Evolutionary conservation across 495 filamentous ascomycete genomes (phyloP).

Genomic region (Hypoxylon crocopeplum): DNA sequence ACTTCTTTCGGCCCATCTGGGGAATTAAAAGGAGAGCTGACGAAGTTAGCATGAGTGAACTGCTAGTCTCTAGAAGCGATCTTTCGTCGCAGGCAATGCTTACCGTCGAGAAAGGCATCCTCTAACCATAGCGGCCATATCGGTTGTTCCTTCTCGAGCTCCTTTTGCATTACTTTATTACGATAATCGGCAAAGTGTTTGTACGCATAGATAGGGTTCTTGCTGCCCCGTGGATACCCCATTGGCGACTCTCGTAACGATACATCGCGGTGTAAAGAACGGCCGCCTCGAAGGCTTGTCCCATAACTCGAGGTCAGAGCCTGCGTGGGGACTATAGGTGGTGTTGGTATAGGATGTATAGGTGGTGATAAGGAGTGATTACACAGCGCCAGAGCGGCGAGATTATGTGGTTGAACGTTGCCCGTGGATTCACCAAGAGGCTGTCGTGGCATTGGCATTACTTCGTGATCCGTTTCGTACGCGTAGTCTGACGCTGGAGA

Average conservation of each 20-base stretch:
- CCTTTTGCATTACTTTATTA: slow-evolving; percentile 66
- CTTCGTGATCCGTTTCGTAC: slow-evolving; percentile 41
- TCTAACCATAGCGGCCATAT: slow-evolving; percentile 88
- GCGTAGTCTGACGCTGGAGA: slow-evolving; percentile 41
- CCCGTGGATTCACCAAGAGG: slow-evolving; percentile 58
- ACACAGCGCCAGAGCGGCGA: slow-evolving; percentile 45
- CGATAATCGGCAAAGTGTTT: slow-evolving; percentile 72
- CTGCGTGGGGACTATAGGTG: slow-evolving; percentile 53
- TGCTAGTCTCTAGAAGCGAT: too few relatives aligned
- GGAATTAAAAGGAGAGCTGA: slow-evolving; percentile 81
- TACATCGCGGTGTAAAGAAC: slow-evolving; percentile 43
- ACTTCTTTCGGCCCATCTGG: slow-evolving; percentile 82
- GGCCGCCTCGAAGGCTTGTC: slow-evolving; percentile 43
- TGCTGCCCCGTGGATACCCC: slow-evolving; percentile 52
- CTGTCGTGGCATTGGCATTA: slow-evolving; percentile 43
- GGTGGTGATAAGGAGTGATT: slow-evolving; percentile 48
- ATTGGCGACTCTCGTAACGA: slow-evolving; percentile 44
- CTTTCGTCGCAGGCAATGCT: slow-evolving; percentile 23
- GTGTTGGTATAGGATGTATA: slow-evolving; percentile 48
- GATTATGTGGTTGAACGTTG: slow-evolving; percentile 53
- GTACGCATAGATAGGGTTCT: slow-evolving; percentile 59
- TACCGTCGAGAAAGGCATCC: slow-evolving; percentile 89
- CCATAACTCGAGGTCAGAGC: slow-evolving; percentile 47
- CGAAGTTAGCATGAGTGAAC: slow-evolving; percentile 9
- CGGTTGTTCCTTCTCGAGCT: slow-evolving; percentile 51